Evolutionary conservation across 2,329 filamentous ascomycete species (phyloP), one percentile per base, ranked within the genome.

Genomic region (Trichoderma sp.): DNA sequence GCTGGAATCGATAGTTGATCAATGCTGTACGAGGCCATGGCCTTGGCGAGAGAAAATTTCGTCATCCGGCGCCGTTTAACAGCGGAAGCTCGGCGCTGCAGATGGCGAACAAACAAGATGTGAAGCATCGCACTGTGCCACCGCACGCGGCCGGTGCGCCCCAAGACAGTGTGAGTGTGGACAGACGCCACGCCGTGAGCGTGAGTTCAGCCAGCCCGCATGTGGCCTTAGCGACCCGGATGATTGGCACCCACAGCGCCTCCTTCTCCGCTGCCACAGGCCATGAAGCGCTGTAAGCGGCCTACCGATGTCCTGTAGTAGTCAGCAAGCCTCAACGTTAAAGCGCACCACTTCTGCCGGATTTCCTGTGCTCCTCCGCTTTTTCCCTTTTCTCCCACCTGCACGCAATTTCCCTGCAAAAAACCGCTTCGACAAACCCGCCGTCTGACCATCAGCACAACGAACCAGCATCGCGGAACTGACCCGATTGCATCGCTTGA

Each of bases 91-190:
- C 63, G 63, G 63, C 29, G 52, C 27, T 52, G 22, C 63, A 57
- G 63, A 42, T 19, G 19, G 52, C 27, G 29, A 42, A 45, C 63
- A 57, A 65, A 64, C 60, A 45, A 2, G n/a, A 8, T 29, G 8
- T 25, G 4, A 9, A n/a, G 35, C 3, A 15, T 48, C 39, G 34
- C 42, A 67, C 54, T 59, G 64, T 67, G 2, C n/a, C 5, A 32
- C n/a, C n/a, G 9, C 34, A 37, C n/a, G 17, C 54, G 59, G 39
- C 10, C n/a, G 29, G 54, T 59, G 64, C 37, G 9, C 10, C 15
- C 13, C 15, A 19, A 50, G 29, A 67, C 64, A 67, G 64, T 67
- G 64, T 52, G 53, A 67, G 64, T 67, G 64, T 52, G 53, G 32
- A 37, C 42, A 19, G 12, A 34, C 39, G 9, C 54, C 37, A 17